Evolutionary conservation across 2,329 filamentous ascomycete species (phyloP).

Genomic region (Alternaria ventricosa): DNA sequence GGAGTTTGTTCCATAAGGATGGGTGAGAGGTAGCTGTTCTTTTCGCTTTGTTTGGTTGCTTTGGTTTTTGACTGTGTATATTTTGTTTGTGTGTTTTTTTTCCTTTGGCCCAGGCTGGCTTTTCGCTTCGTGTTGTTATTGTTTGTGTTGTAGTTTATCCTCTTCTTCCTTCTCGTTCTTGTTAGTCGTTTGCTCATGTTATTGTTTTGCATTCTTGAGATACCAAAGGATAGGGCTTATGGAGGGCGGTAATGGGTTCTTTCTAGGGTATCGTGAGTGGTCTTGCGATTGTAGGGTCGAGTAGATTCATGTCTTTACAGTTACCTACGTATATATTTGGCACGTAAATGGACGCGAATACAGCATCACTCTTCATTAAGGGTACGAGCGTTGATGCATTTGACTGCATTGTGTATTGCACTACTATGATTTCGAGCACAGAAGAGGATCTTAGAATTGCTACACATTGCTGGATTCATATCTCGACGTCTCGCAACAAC

Average conservation of each 20-base stretch:
- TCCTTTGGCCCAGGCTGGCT: neutral
- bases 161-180: neutral
- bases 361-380: no score
- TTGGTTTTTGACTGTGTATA: neutral
- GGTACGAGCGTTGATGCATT: no score
- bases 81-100: neutral
- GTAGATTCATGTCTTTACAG: no score
- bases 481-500: no score
- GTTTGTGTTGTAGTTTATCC: neutral
- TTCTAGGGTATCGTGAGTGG: neutral
- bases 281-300: no score
- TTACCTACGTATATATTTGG: neutral
- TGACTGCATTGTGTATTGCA: no score
- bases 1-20: constrained; percentile 24
- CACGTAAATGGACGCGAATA: neutral
- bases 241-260: neutral
- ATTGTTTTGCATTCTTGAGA: neutral
- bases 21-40: neutral
- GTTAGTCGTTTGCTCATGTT: neutral
- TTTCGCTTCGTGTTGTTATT: neutral
- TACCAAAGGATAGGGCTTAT: neutral
- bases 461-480: no score
- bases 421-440: no score
- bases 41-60: neutral
- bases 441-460: no score